A percentile compares a stretch with the other conserved stretches of the same genome.
These are phyloP conservation scores for Fusarium sp. DNA, from an alignment of 2,329 filamentous ascomycete genomes.

Conservation along the genomic window DNA sequence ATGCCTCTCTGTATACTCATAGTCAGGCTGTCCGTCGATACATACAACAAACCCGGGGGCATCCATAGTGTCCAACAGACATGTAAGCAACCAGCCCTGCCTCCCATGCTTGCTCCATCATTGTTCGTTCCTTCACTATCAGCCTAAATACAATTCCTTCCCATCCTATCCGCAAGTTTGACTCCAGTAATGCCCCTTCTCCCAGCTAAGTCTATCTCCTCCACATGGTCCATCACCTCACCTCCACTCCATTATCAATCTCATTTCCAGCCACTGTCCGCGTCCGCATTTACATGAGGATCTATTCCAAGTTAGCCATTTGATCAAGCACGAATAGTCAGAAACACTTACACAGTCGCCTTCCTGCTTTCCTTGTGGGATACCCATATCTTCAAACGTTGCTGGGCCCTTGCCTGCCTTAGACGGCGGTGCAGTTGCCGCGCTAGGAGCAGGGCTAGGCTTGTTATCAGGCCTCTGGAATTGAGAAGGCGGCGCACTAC, in stretches of 20 bases:
- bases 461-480: conserved; percentile 45
- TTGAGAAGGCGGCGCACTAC: conserved; percentile 54
- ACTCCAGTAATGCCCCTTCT: conserved; percentile 35
- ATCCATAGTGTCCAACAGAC: conserved; percentile 23
- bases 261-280: background rate
- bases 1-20: conserved; percentile 30
- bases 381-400: conserved; percentile 98
- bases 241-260: background rate
- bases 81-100: conserved; percentile 20
- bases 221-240: conserved; percentile 9
- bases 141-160: conserved; percentile 32
- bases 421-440: conserved; percentile 54
- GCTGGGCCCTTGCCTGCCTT: conserved; percentile 79
- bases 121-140: conserved; percentile 22
- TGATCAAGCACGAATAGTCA: background rate
- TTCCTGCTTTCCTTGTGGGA: conserved; percentile 85
- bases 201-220: conserved; percentile 23
- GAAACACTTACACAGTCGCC: conserved; percentile 82
- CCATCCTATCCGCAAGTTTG: conserved; percentile 29
- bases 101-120: conserved; percentile 11
- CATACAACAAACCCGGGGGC: conserved; percentile 24
- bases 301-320: conserved; percentile 29
- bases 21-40: conserved; percentile 13
- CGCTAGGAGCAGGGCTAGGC: conserved; percentile 48
- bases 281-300: conserved; percentile 42